Base-by-base conservation (phyloP, 495 filamentous ascomycete genomes). In the Penicillium pulvis region DNA sequence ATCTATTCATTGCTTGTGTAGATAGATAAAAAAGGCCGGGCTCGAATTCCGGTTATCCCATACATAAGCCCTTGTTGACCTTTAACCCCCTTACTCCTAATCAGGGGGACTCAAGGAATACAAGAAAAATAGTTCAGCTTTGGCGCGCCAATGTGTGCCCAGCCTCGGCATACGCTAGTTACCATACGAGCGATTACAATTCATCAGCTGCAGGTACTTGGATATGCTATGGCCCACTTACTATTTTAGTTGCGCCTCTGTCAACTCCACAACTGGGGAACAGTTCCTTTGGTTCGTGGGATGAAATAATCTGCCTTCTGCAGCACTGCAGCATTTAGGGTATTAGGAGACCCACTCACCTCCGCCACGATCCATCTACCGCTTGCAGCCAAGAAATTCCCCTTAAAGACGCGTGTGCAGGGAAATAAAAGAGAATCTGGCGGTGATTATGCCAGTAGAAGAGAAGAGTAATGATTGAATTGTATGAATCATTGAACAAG, bases 331-430 rank as follows among this genome's bases (percentile, higher is more conserved):
- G 41, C 19, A 42, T 43, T 53, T 49, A 45, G 53, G 43, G 36
- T 26, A 11, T 46, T 31, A 33, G 35, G 35, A 2, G 66, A 58
- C 65, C 65, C 65, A 60, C 65, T 54, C 19, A 17, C 31, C 44
- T 45, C 57, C 59, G 62, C 64, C 62, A 60, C 58, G 59, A 55
- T 61, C 64, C 61, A 69, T 63, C 70, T 62, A 61, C 67, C 67
- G 66, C 67, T 70, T 71, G 51, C 57, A 67, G 71, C 58, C 69
- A 63, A 65, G 68, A 73, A 36, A 0, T 41, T 0, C 39, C 39
- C 59, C 58, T 41, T 26, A 52, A 57, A 42, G 65, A 64, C 67
- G 61, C 68, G 70, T 63, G 63, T 68, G 57, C 60, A 60, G 56
- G 39, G 36, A 17, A 4, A 12, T 19, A 23, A 7, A 5, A 61